Base-by-base conservation (phyloP, 345 rosid species). In the Carallia pectinifolia region DNA sequence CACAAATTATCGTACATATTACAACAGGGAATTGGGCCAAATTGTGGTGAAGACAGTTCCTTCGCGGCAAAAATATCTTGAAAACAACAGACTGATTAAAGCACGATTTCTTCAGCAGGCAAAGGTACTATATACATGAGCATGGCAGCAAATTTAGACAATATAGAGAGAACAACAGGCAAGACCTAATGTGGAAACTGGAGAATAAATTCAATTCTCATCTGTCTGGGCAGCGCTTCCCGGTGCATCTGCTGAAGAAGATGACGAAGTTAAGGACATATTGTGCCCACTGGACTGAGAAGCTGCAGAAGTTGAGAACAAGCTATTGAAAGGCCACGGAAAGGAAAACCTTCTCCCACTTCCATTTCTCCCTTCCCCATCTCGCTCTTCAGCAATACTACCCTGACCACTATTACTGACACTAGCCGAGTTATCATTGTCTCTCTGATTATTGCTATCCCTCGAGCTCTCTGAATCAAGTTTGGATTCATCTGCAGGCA, bases 301-400 rank as follows among this genome's bases (percentile, higher is more conserved):
- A 53, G 80, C 81, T 0, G 86, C 85, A 2, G 93, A 83, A 7
- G 96, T 58, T 4, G 77, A 85, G 74, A 94, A 89, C 62, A 89
- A 81, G 31, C 95, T 85, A 76, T 76, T 88, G 63, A 94, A 91
- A 6, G 90, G 97, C 98, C 98, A 94, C 12, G 85, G 89, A 62
- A 89, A 37, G 5, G 90, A 73, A 52, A 88, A 94, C 84, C 98
- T 76, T 70, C 98, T 81, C 38, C 86, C 90, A 9, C 70, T 84
- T 52, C 87, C 84, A 40, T 68, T 88, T 71, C 82, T 70, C 47
- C 71, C 97, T 23, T 82, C 88, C 39, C 74, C 82, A 71, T 83
- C 84, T 66, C 83, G 81, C 62, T 84, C 90, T 67, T 81, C 90
- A 16, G 23, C 27, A 63, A 27, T 56, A 34, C 64, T 66, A 9